Conservation (phyloP, 768 basidiomycete species). For the Leccinum ochraceum region DNA sequence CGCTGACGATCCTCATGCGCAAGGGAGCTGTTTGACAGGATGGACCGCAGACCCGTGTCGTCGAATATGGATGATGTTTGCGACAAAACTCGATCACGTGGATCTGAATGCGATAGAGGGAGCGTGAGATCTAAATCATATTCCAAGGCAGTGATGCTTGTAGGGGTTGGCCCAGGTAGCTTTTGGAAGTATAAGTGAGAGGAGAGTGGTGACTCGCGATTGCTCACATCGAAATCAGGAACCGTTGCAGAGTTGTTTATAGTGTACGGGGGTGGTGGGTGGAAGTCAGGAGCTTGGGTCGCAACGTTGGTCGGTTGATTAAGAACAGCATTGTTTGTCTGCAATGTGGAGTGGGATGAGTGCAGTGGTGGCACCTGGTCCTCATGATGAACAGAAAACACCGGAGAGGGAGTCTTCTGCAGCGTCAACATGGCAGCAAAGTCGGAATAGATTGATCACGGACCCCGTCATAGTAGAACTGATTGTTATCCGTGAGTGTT, state of each 20-base stretch:
- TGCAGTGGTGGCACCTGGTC: no score
- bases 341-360: neutral
- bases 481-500: neutral
- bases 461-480: no score
- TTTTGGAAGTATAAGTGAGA: neutral
- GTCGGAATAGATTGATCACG: no score
- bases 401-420: no score
- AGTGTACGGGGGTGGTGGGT: neutral
- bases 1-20: no score
- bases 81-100: neutral
- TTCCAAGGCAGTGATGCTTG: no score
- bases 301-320: neutral
- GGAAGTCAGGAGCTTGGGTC: neutral
- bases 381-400: no score
- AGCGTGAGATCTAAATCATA: neutral
- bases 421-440: no score
- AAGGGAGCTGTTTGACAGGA: neutral
- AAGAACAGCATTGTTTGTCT: neutral
- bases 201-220: neutral
- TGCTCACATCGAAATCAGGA: neutral
- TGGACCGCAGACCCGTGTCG: neutral
- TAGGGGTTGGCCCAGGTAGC: no score
- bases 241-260: neutral
- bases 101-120: neutral
- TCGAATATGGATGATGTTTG: neutral